Conservation (phyloP, 176 grass and related monocot genomes). For the Elaeis guineensis region DNA sequence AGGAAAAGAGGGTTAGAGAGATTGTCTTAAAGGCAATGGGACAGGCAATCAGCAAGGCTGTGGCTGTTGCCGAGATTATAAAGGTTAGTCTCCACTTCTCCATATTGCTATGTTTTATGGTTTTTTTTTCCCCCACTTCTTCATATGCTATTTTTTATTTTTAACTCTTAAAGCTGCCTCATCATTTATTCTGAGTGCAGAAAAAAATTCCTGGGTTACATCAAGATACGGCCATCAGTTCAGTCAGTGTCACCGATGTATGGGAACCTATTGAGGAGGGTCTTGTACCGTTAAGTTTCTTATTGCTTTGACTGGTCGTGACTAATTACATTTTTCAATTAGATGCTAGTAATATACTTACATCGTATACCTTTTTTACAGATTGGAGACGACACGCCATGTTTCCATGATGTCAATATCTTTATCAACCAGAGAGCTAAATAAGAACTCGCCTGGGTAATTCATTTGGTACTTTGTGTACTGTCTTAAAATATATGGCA, state of each 20-base stretch:
- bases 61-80: constrained; percentile 82
- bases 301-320: neutral
- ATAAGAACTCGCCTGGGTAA: constrained; percentile 69
- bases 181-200: constrained; percentile 31
- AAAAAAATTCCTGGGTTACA: constrained; percentile 88
- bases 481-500: no score
- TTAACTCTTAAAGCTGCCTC: neutral
- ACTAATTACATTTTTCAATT: neutral
- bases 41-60: constrained; percentile 93
- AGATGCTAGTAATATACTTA: neutral
- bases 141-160: neutral
- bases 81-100: constrained; percentile 47
- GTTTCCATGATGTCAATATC: constrained; percentile 98
- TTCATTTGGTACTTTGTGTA: constrained; percentile 13
- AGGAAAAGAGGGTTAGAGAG: constrained; percentile 80
- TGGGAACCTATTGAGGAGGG: constrained; percentile 99
- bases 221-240: constrained; percentile 94
- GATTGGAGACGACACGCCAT: constrained; percentile 93
- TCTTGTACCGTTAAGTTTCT: constrained; percentile 95
- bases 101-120: neutral
- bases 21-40: constrained; percentile 97
- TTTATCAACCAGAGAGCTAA: constrained; percentile 66
- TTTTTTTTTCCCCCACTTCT: neutral
- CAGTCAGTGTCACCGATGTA: constrained; percentile 90
- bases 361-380: constrained; percentile 12